These are phyloP conservation scores for Whalleya microplaca DNA, from an alignment of 2,329 filamentous ascomycete species.

Conservation along the genomic window DNA sequence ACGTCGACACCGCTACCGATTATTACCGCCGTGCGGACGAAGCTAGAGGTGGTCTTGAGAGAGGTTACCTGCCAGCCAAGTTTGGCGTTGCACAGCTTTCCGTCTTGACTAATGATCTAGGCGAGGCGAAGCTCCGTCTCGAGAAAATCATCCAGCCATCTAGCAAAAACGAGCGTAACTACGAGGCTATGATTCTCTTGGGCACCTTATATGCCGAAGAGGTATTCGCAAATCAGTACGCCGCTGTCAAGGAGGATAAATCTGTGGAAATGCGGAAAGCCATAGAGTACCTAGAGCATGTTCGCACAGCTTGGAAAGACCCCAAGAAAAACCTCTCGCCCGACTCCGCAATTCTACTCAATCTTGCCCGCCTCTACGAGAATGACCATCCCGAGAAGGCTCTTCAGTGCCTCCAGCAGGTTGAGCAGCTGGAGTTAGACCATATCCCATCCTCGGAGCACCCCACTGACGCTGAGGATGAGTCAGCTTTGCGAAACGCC, in stretches of 20 bases:
- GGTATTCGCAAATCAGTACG: slow-evolving; percentile 77
- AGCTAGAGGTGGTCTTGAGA: slow-evolving; percentile 87
- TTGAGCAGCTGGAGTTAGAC: slow-evolving; percentile 86
- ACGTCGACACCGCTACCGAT: slow-evolving; percentile 75
- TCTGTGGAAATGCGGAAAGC: slow-evolving; percentile 84
- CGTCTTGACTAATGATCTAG: slow-evolving; percentile 80
- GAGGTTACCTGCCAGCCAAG: slow-evolving; percentile 90
- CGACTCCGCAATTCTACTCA: slow-evolving; percentile 86
- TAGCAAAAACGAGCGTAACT: slow-evolving; percentile 59
- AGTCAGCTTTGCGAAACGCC: slow-evolving; percentile 60
- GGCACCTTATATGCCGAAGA: slow-evolving; percentile 94
- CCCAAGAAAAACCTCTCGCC: slow-evolving; percentile 80
- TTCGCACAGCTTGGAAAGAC: slow-evolving; percentile 89
- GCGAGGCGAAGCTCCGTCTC: slow-evolving; percentile 88
- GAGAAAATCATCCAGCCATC: slow-evolving; percentile 93
- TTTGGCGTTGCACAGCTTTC: slow-evolving; percentile 92
- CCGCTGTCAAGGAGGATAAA: slow-evolving; percentile 82
- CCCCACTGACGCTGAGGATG: slow-evolving; percentile 62
- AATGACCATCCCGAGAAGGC: slow-evolving; percentile 84
- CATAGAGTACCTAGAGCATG: slow-evolving; percentile 79
- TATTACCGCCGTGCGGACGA: slow-evolving; percentile 91
- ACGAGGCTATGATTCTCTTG: slow-evolving; percentile 90
- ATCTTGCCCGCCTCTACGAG: slow-evolving; percentile 91
- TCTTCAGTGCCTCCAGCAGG: slow-evolving; percentile 86
- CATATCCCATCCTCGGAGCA: slow-evolving; percentile 73